Percentiles rank a stretch among this genome's conserved stretches.
Evolutionary conservation across 305 asterid species (phyloP).

Genomic region (Solanum aculeatissimum): DNA sequence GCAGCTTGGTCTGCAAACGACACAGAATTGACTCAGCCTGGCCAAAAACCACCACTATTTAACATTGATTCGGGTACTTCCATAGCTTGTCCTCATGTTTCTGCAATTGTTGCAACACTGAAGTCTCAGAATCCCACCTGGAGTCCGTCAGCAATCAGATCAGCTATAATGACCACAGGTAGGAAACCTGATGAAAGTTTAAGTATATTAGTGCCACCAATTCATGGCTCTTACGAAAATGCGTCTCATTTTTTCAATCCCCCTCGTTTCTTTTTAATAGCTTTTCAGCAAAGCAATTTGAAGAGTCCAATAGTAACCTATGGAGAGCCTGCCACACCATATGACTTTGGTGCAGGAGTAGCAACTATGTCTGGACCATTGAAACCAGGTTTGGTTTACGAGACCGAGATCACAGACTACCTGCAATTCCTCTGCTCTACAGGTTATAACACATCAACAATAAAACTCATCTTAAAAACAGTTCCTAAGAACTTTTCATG

Average conservation of each 20-base stretch:
- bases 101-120: slow-evolving; percentile 55
- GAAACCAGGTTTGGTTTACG: slow-evolving; percentile 68
- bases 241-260: neutral
- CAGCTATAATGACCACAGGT: slow-evolving; percentile 89
- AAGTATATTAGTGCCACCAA: neutral
- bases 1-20: slow-evolving; percentile 59
- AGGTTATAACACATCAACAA: slow-evolving; percentile 32
- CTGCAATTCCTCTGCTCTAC: slow-evolving; percentile 43
- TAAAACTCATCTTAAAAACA: slow-evolving; percentile 29
- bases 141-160: slow-evolving; percentile 60
- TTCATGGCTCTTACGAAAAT: neutral
- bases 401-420: slow-evolving; percentile 45
- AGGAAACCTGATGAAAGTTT: neutral
- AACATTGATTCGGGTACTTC: slow-evolving; percentile 63
- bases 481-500: slow-evolving; percentile 25
- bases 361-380: slow-evolving; percentile 40
- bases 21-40: slow-evolving; percentile 7
- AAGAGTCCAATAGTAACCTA: slow-evolving; percentile 15
- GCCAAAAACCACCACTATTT: slow-evolving; percentile 25
- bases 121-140: slow-evolving; percentile 54
- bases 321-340: slow-evolving; percentile 22
- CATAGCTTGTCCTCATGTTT: slow-evolving; percentile 72
- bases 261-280: slow-evolving; percentile 3
- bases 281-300: slow-evolving; percentile 12
- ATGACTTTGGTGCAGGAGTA: slow-evolving; percentile 66